Conservation (phyloP, 768 basidiomycete species). For the Hebeloma cylindrosporum region DNA sequence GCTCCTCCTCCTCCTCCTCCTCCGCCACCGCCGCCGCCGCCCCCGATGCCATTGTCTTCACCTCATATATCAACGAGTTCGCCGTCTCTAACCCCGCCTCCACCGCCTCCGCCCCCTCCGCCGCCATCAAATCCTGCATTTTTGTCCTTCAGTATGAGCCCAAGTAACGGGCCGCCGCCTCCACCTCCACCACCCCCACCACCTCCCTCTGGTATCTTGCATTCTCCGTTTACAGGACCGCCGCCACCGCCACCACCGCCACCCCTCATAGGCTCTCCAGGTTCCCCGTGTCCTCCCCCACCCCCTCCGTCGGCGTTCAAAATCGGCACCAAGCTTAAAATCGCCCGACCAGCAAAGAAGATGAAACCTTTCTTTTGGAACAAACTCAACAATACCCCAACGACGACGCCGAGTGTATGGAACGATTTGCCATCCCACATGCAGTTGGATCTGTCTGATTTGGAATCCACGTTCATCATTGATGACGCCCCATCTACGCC, state of each 20-base stretch:
- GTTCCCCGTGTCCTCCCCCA: constrained; percentile 34
- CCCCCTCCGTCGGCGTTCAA: constrained; percentile 41
- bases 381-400: constrained; percentile 57
- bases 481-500: constrained; percentile 44
- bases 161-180: too few species aligned
- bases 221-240: constrained; percentile 21
- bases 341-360: constrained; percentile 49
- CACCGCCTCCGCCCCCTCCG: constrained; percentile 3
- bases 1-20: constrained; percentile 20
- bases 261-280: constrained; percentile 31
- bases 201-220: too few species aligned
- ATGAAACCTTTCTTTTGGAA: constrained; percentile 92
- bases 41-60: constrained; percentile 38
- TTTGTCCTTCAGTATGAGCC: too few species aligned
- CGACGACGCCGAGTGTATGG: constrained; percentile 63
- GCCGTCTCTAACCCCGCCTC: constrained; percentile 2
- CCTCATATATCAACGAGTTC: constrained; percentile 35
- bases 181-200: constrained; percentile 27
- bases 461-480: constrained; percentile 72
- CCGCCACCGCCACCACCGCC: constrained; percentile 29
- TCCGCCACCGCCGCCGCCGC: constrained; percentile 23
- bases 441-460: constrained; percentile 61
- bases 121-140: constrained; percentile 62
- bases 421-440: constrained; percentile 45
- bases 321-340: constrained; percentile 31